Evolutionary conservation across 306 rosid species (phyloP).

Genomic region (Quercus berberidifolia): DNA sequence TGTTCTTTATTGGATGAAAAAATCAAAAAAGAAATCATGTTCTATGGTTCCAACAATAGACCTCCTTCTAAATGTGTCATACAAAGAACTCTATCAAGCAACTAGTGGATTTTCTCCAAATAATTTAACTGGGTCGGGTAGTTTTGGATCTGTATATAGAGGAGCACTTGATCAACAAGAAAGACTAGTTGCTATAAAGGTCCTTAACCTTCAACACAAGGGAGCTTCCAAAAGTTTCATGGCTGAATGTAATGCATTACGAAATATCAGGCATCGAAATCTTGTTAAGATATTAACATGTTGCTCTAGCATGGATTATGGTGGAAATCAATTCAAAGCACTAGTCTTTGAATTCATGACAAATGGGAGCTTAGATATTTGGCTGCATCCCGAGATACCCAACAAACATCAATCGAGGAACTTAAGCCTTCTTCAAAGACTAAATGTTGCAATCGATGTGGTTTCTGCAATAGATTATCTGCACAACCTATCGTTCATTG

Average conservation of each 20-base stretch:
- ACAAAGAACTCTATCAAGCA: too few species aligned
- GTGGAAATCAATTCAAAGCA: conserved; percentile 31
- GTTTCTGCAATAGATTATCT: conserved; percentile 18
- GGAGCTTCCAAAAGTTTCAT: conserved; percentile 29
- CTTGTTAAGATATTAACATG: conserved; percentile 28
- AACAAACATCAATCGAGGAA: neutral
- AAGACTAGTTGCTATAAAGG: conserved; percentile 26
- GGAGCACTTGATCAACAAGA: conserved; percentile 20
- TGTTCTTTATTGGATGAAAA: neutral
- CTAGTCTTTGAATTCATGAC: conserved; percentile 26
- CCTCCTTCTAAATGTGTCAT: conserved; percentile 1
- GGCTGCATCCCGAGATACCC: neutral
- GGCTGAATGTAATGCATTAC: conserved; percentile 12
- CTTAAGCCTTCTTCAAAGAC: conserved; percentile 13
- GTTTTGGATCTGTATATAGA: conserved; percentile 22
- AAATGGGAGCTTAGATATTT: conserved; percentile 32
- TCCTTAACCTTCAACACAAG: conserved; percentile 22
- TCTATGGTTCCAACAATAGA: neutral
- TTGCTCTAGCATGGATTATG: conserved; percentile 21
- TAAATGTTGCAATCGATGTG: conserved; percentile 19
- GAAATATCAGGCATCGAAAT: conserved; percentile 25
- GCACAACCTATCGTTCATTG: neutral
- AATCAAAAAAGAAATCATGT: neutral
- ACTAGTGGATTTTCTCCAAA: too few species aligned
- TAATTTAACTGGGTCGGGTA: conserved; percentile 9